Evolutionary conservation across 2,329 filamentous ascomycete species (phyloP), one percentile per base, ranked within the genome.

Genomic region (Aspergillus fischeri): DNA sequence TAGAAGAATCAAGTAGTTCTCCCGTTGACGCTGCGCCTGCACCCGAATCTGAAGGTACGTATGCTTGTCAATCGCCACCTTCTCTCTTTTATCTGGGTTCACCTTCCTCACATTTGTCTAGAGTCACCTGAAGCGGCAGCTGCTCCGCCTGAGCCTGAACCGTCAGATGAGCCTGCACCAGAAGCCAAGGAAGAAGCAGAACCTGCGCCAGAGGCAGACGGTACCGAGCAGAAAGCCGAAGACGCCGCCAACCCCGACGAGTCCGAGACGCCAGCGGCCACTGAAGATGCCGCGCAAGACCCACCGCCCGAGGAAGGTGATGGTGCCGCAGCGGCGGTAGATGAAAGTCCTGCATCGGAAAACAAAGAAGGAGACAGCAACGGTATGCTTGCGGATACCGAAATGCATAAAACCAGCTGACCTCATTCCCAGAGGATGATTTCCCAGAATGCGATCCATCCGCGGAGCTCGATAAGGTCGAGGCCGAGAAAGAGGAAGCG

Each of bases 381-480:
- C 60, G 69, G 70, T 72, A 62, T 41, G 61, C 57, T 42, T 51
- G 28, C 20, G 27, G n/a, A 44, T 21, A 29, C 54, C 55, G 45
- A 27, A 28, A 32, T 32, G 32, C 35, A 25, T 42, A 55, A 54
- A 55, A n/a, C 25, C 45, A 54, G 49, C 58, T 63, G 53, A 63
- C 47, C 29, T 60, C 49, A 60, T 54, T 51, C 42, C 35, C 55
- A 73, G 72, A 72, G 55, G 68, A 71, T 58, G 69, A 66, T 38
- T 73, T 73, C 59, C 69, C 72, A 60, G 70, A 71, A 47, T 66
- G 63, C 56, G 65, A 73, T 61, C 65, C 65, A 57, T 61, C 62
- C 29, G 68, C 64, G 57, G 72, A 64, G 53, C 59, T 58, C 41
- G 71, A 70, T 42, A 61, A 66, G 53, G 65, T 73, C 54, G 69